A percentile compares a stretch with the other conserved stretches of the same genome.
phyloP scores from a whole-genome alignment of 2,329 filamentous ascomycete species.

The Pyrenophora tritici-repentis region DNA sequence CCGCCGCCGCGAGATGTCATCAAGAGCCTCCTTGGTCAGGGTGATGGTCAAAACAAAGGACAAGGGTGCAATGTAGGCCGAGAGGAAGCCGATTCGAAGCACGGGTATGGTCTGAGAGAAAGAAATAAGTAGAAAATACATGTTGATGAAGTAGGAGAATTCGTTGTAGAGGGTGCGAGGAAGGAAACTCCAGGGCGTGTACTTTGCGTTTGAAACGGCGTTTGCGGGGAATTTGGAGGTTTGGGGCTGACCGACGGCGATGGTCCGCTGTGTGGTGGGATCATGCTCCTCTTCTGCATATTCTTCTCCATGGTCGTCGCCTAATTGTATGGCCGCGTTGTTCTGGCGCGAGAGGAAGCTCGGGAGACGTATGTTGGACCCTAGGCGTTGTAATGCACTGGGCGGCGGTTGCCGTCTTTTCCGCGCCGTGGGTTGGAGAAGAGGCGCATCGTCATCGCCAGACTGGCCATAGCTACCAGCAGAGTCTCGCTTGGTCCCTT shows the following conservation, averaged over 20 bases:
- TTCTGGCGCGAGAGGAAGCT: conserved; percentile 61
- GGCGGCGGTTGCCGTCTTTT: conserved; percentile 31
- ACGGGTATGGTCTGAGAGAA: conserved; percentile 90
- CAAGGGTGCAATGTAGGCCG: conserved; percentile 90
- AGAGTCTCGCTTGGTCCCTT: conserved; percentile 59
- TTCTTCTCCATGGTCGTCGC: conserved; percentile 40
- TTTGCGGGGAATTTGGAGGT: conserved; percentile 82
- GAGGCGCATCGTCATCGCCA: conserved; percentile 74
- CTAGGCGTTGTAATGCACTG: conserved; percentile 52
- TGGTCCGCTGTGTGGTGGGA: conserved; percentile 71
- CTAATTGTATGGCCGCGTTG: conserved; percentile 32
- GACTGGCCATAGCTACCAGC: conserved; percentile 62
- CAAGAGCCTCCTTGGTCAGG: conserved; percentile 91
- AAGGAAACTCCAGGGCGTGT: conserved; percentile 91
- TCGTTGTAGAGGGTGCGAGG: conserved; percentile 96
- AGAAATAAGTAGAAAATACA: conserved; percentile 96
- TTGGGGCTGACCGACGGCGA: conserved; percentile 77
- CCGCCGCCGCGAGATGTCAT: conserved; percentile 84
- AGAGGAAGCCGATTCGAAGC: conserved; percentile 89
- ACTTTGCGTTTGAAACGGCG: conserved; percentile 94
- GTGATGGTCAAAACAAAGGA: conserved; percentile 92
- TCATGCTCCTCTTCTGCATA: conserved; percentile 56
- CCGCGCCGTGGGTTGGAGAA: conserved; percentile 55
- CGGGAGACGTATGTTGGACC: conserved; percentile 65
- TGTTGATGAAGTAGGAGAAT: conserved; percentile 99